Evolutionary conservation across 345 rosid genomes (phyloP), one percentile per base, ranked within the genome.

Genomic region (Eucalyptus cloeziana): DNA sequence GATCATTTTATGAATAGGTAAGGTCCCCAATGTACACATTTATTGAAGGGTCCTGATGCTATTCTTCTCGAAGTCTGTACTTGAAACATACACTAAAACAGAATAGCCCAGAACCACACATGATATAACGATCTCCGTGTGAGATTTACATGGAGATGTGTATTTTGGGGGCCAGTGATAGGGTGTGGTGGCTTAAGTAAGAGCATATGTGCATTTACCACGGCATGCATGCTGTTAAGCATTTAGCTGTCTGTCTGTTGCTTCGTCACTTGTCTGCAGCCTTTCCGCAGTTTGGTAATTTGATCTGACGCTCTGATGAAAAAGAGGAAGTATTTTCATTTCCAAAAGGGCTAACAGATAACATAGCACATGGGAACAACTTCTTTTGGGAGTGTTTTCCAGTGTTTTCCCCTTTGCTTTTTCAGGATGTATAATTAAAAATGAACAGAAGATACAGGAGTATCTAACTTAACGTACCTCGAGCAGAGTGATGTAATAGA

Each of bases 401-500:
- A 33, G 40, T 40, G 40, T n/a, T 33, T 56, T 19, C 19, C 88
- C 64, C 76, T 22, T 87, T 50, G 19, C 81, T 71, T 37, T 71
- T 71, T 71, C 14, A 10, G 24, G 45, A 71, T 37, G 81, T 33
- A 71, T 71, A 17, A 37, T 33, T 76, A 50, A 79, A 71, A 45
- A 15, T 30, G 12, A 86, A 85, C 71, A 30, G 31, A 17, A 19
- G 6, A 9, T 13, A 7, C 15, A 87, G 33, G 81, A 45, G 19
- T 16, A 8, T n/a, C 47, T 49, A 58, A 85, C 5, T 67, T 56
- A 31, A 30, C 5, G 30, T 95, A 97, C 99, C 99, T 96, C 99
- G 64, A 97, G 94, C 83, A 97, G 90, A 60, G 98, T 91, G 93
- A 97, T 91, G 93, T 97, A 97, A 91, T 97, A 97, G 92, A 97